Evolutionary conservation across 371 early-diverging fungal species (phyloP), one percentile per base, ranked within the genome.

Genomic region (Mortierella sp.): DNA sequence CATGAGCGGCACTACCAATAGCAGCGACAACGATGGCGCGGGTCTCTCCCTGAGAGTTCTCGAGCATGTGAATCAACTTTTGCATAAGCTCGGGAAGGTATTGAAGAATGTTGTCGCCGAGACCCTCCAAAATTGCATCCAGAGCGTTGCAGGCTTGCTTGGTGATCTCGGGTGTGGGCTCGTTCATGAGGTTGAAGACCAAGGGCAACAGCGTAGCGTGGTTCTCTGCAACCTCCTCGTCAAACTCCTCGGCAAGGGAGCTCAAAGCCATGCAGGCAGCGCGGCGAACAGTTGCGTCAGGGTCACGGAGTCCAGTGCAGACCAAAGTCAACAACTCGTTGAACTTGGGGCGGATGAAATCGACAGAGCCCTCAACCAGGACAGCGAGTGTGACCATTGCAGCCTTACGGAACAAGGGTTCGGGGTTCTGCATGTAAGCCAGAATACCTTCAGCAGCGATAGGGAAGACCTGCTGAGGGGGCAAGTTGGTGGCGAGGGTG

Each of bases 261-360:
- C 95, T 93, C 46, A 98, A 87, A 1, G 97, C 96, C 91, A 97
- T 93, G 82, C 98, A 98, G 35, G 97, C 96, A 35, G 96, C 96
- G 35, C 95, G 93, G 75, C 97, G 95, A 48, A 98, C 98, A 49
- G 90, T 88, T 14, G 90, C 88, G 27, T 96, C 94, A 16, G 94
- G 91, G 78, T 98, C 97, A 72, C 94, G 93, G 43, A 98, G 92
- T 68, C 96, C 97, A 29, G 91, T 86, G 77, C 93, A 91, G 8
- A 98, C 93, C 27, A 97, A 80, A 3, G 92, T 90, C 41, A 97
- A 88, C 41, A 98, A 87, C 5, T 96, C 96, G 41, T 92, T 89
- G 58, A 96, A 90, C 79, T 93, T 93, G 71, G 92, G 88, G 68
- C 95, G 91, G 86, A 96, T 96, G 76, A 90, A 93, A 76, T 98